A percentile compares a stretch with the other conserved stretches of the same genome.
Evolutionary conservation across 345 rosid genomes (phyloP).

Genomic region (Salix exigua): DNA sequence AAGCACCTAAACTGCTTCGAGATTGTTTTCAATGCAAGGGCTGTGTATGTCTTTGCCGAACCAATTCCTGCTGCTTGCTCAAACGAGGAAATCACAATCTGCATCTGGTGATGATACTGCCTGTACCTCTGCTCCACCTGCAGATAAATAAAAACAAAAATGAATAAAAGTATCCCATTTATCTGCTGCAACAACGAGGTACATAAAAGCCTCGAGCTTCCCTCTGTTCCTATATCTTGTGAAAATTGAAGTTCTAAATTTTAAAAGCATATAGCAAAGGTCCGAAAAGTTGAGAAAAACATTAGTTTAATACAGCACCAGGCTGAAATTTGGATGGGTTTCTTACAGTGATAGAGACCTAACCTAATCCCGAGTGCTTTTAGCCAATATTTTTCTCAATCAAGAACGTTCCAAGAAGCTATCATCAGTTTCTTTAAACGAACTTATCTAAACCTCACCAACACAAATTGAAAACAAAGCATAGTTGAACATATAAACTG

Average conservation of each 20-base stretch:
- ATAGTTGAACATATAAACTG: neutral
- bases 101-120: slow-evolving; percentile 97
- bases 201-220: neutral
- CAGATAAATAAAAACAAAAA: neutral
- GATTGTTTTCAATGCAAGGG: slow-evolving; percentile 84
- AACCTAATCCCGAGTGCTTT: no score
- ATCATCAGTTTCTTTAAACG: neutral
- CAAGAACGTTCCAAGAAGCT: no score
- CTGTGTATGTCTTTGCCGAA: slow-evolving; percentile 85
- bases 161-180: neutral
- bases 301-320: neutral
- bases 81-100: slow-evolving; percentile 72
- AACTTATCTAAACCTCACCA: slow-evolving; percentile 5
- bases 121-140: slow-evolving; percentile 98
- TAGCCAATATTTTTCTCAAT: no score
- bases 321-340: neutral
- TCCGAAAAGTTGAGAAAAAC: neutral
- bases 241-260: neutral
- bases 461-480: neutral
- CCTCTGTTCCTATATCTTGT: neutral
- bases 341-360: slow-evolving; percentile 23
- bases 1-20: slow-evolving; percentile 91
- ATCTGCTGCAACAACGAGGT: neutral
- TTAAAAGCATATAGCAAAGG: neutral
- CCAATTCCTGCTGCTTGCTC: slow-evolving; percentile 88